Evolutionary conservation across 2,329 filamentous ascomycete species (phyloP).

Genomic region (Macrophomina tecta): DNA sequence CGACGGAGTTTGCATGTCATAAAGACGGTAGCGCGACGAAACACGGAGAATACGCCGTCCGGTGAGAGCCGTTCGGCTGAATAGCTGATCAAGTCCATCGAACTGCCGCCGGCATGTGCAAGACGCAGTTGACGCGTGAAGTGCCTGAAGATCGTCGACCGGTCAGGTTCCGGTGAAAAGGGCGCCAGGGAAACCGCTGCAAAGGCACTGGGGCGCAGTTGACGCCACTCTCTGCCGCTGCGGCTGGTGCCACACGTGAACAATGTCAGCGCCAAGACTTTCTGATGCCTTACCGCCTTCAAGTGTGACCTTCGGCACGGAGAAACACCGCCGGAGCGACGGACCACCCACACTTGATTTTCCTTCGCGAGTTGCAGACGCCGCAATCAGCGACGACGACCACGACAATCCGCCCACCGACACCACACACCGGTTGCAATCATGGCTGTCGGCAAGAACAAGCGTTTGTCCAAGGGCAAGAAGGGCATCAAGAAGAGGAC

Average conservation of each 20-base stretch:
- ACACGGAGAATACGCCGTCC: conserved; percentile 10
- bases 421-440: conserved; percentile 61
- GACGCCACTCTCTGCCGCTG: neutral
- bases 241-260: neutral
- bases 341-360: conserved; percentile 24
- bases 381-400: conserved; percentile 32
- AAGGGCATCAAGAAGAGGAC: conserved; percentile 99
- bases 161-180: conserved; percentile 16
- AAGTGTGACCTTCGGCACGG: no score
- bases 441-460: conserved; percentile 96
- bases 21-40: conserved; percentile 2
- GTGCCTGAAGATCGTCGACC: conserved; percentile 19
- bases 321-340: no score
- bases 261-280: no score
- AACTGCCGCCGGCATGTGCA: conserved; percentile 4
- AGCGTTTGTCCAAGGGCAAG: conserved; percentile 99
- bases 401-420: conserved; percentile 40
- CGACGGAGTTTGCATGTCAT: conserved; percentile 12
- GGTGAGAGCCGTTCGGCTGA: conserved; percentile 14
- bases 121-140: conserved; percentile 11
- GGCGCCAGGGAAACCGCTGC: conserved; percentile 20
- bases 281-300: no score
- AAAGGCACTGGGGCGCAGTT: conserved; percentile 6
- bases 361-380: conserved; percentile 37
- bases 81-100: neutral